phyloP scores from a whole-genome alignment of 805 yeast species.

The Spathaspora girioi region DNA sequence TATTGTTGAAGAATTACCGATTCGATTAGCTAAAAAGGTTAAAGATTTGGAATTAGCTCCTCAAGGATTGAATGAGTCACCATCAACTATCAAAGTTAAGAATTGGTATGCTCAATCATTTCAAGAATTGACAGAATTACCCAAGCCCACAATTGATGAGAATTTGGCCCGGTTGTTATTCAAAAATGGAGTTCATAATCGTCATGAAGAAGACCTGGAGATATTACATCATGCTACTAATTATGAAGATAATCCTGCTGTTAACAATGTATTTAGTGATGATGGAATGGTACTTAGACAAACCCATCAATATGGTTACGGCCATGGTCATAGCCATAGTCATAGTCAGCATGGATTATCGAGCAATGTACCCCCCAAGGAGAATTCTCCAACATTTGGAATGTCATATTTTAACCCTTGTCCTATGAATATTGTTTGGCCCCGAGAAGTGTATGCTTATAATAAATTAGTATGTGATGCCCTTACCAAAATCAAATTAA shows the following conservation, averaged over 20 bases:
- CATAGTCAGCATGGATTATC: neutral
- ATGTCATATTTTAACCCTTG: conserved; percentile 50
- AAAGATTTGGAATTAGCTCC: conserved; percentile 82
- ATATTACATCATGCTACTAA: neutral
- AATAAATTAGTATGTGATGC: conserved; percentile 65
- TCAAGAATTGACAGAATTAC: conserved; percentile 69
- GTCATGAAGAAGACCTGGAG: conserved; percentile 1
- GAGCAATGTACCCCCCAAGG: neutral
- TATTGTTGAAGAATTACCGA: conserved; percentile 82
- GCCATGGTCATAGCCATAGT: neutral
- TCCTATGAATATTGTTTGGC: conserved; percentile 59
- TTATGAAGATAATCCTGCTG: conserved; percentile 27
- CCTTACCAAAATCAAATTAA: conserved; percentile 64
- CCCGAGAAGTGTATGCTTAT: conserved; percentile 68
- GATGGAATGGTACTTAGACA: conserved; percentile 46
- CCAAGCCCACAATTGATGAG: conserved; percentile 50
- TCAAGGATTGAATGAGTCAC: conserved; percentile 65
- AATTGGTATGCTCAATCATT: conserved; percentile 92
- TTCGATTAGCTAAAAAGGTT: conserved; percentile 80
- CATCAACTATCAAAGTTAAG: conserved; percentile 69
- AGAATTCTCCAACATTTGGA: conserved; percentile 38
- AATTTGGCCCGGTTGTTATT: conserved; percentile 36
- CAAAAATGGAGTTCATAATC: conserved; percentile 6
- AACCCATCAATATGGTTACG: conserved; percentile 12
- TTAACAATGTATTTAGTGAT: conserved; percentile 42